Base-by-base conservation (phyloP, 768 basidiomycete species). In the Boletus sp. region DNA sequence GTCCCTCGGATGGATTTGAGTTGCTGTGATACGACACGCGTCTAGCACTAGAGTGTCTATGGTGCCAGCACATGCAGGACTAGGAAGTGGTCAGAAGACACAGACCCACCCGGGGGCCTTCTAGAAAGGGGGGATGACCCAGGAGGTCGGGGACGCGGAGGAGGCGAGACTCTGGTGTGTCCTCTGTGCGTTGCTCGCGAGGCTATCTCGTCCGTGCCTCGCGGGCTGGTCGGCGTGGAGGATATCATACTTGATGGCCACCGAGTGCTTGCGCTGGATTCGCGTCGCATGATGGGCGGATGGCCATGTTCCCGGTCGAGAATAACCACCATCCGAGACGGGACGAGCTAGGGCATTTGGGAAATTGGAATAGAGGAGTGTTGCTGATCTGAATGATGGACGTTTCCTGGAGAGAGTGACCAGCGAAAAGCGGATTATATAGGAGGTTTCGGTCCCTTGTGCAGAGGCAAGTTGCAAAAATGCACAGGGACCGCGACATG, bases 401-500 rank as follows among this genome's bases (percentile, higher is more conserved):
- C 33, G 43, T 42, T 51, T 29, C 10, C 35, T 37, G 51, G 32
- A 25, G 50, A 52, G 38, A 50, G 43, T 34, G 41, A 33, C 45
- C 23, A 42, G 55, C 44, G 50, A 56, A 57, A 47, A 21, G 29
- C 21, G 59, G 41, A 49, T 32, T 52, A 25, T 33, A 54, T 58
- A 57, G 63, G 56, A 60, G 41, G 43, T 57, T 56, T 68, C 42
- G 57, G 61, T 62, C 43, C 53, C 57, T 55, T 61, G 69, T 63
- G 55, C 60, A 62, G 56, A 61, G 62, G 50, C 60, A 54, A 34
- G 60, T 64, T 50, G 63, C 55, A 58, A 67, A 61, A 68, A 63
- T 60, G 64, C 61, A 65, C 64, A 66, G 63, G 65, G 61, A 62
- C 64, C 50, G 63, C 65, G 69, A 70, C 71, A 73, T 68, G 71